A percentile compares a stretch with the other conserved stretches of the same genome.
Conservation (phyloP, 768 basidiomycete genomes). For the Lentinula detonsa region DNA sequence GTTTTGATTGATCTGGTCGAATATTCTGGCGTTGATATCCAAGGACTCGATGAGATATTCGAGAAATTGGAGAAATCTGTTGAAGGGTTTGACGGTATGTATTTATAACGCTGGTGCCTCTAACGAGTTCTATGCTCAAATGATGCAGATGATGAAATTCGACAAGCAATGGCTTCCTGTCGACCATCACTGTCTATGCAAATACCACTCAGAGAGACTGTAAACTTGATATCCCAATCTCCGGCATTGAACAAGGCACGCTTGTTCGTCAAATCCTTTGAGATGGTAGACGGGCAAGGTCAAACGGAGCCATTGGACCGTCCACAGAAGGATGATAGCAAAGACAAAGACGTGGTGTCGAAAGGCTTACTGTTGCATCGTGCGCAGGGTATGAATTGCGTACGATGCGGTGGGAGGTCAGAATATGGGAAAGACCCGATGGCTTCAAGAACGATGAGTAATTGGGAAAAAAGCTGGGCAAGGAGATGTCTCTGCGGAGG, state of each 20-base stretch:
- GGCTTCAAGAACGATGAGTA: conserved; percentile 32
- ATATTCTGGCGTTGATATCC: conserved; percentile 59
- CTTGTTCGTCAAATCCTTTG: conserved; percentile 66
- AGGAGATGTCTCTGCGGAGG: conserved; percentile 69
- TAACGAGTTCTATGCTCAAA: conserved; percentile 5
- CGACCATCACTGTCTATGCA: conserved; percentile 44
- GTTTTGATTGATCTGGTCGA: conserved; percentile 58
- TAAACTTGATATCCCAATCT: conserved; percentile 41
- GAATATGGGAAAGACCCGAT: conserved; percentile 30
- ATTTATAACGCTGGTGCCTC: not conserved
- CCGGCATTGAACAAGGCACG: conserved; percentile 55
- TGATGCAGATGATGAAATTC: conserved; percentile 29
- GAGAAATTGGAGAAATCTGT: conserved; percentile 27
- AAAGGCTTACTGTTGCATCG: conserved; percentile 46
- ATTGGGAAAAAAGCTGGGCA: conserved; percentile 62
- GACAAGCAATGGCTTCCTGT: conserved; percentile 53
- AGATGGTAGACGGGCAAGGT: conserved; percentile 58
- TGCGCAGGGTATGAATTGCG: conserved; percentile 36
- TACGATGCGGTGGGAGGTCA: conserved; percentile 59
- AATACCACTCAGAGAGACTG: conserved; percentile 32
- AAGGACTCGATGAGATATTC: conserved; percentile 42
- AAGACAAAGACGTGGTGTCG: conserved; percentile 60
- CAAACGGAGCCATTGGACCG: conserved; percentile 31
- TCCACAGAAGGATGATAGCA: conserved; percentile 23
- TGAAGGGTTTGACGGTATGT: conserved; percentile 28